Base-by-base conservation (phyloP, 768 basidiomycete genomes). In the Cystobasidium tubakii region DNA sequence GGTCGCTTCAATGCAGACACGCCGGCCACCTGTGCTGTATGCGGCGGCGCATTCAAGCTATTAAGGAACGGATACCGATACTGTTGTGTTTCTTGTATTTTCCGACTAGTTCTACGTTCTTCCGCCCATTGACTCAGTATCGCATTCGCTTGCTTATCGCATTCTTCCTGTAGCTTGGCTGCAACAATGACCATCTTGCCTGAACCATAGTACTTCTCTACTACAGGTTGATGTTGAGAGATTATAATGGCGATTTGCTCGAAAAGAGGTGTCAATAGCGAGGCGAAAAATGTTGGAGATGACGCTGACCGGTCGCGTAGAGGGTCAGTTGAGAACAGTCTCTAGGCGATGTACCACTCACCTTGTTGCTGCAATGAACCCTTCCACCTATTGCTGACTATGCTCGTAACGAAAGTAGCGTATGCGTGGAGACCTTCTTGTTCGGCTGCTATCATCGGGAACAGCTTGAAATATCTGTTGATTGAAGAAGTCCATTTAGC, bases 231-330 rank as follows among this genome's bases (percentile, higher is more conserved):
- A 79, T 99, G 96, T 79, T 99, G 96, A 78, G 95, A 92, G 25
- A 99, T 88, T 76, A 99, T 92, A 84, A 91, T 87, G 0, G 94
- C 96, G 64, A 99, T 89, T 71, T 89, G 90, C 82, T 99, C 96
- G 77, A 98, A 93, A 0, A 99, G 85, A 6, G 91, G 88, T 1
- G 95, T 97, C 69, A 99, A 83, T 13, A 88, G 86, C 1, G 91
- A 88, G 76, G 96, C 87, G 80, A 92, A 98, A 82, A 96, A 95
- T 31, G 92, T 82, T 0, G 95, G 89, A 0, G 93, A 95, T 10
- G 92, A 92, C 0, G 90, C 95, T 96, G n/a, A n/a, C n/a, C n/a
- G n/a, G n/a, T n/a, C n/a, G n/a, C n/a, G 80, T 53, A 10, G 43
- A 21, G 46, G 1, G 17, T n/a, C n/a, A n/a, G n/a, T n/a, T n/a